Evolutionary conservation across 805 yeast species (phyloP).

Genomic region (Metschnikowia baotianmanensis): DNA sequence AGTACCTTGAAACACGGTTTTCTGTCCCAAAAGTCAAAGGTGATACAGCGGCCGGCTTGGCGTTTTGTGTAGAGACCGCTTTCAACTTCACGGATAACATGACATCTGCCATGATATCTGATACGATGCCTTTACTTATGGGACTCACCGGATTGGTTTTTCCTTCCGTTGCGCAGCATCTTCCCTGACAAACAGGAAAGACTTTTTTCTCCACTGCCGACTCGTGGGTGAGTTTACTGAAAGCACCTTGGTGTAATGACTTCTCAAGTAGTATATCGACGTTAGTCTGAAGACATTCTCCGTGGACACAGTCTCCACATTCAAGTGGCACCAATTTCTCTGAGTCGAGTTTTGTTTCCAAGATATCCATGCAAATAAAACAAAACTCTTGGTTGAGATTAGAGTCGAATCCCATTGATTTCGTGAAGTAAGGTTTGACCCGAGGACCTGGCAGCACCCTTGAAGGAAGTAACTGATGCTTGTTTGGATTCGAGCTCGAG

Average conservation of each 20-base stretch:
- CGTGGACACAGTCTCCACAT: conserved; percentile 59
- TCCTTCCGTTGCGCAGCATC: conserved; percentile 6
- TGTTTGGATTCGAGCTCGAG: conserved; percentile 1
- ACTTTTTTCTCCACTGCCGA: conserved; percentile 1
- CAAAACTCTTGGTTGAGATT: conserved; percentile 24
- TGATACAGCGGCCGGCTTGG: background rate
- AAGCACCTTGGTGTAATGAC: conserved; percentile 1
- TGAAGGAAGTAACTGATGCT: conserved; percentile 2
- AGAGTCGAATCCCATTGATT: conserved; percentile 1
- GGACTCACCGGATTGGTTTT: conserved; percentile 7
- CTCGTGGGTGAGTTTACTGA: background rate
- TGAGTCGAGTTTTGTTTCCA: conserved; percentile 42
- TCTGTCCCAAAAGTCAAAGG: conserved; percentile 7
- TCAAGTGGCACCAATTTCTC: conserved; percentile 47
- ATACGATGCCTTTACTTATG: conserved; percentile 7
- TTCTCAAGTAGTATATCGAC: conserved; percentile 13
- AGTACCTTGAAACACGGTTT: conserved; percentile 12
- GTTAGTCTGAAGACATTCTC: conserved; percentile 46
- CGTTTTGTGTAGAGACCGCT: background rate
- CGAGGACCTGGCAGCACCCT: conserved; percentile 9
- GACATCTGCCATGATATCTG: conserved; percentile 13
- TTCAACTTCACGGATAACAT: conserved; percentile 15
- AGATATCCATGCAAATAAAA: conserved; percentile 52
- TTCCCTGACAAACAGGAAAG: conserved; percentile 16
- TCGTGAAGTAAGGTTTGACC: conserved; percentile 11